Evolutionary conservation across 2,329 filamentous ascomycete species (phyloP).

Genomic region (Cladobotryum protrusum): DNA sequence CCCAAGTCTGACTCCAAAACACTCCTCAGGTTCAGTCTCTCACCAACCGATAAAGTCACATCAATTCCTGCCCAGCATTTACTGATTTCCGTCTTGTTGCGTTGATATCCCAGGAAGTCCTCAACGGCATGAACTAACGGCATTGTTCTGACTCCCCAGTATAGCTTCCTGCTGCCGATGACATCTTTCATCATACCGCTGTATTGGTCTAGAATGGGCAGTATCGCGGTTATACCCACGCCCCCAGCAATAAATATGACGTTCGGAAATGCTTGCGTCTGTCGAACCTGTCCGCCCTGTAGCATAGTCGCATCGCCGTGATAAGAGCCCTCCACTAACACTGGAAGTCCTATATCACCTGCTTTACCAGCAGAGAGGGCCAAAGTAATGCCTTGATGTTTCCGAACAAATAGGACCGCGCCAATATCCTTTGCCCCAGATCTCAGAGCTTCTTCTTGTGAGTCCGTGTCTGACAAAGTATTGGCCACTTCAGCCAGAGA

Average conservation of each 20-base stretch:
- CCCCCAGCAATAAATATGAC: conserved; percentile 25
- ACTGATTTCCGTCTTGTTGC: conserved; percentile 6
- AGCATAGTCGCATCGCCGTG: conserved; percentile 12
- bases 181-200: conserved; percentile 4
- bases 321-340: conserved; percentile 19
- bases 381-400: conserved; percentile 8
- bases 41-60: conserved; percentile 17
- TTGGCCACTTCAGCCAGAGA: not conserved
- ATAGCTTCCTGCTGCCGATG: conserved; percentile 16
- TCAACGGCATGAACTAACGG: conserved; percentile 18
- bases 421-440: not conserved
- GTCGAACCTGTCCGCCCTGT: conserved; percentile 11
- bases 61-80: conserved; percentile 14
- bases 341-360: conserved; percentile 12
- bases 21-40: conserved; percentile 14
- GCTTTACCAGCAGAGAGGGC: conserved; percentile 1
- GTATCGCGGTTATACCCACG: conserved; percentile 25
- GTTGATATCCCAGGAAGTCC: conserved; percentile 12
- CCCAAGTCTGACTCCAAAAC: conserved; percentile 14
- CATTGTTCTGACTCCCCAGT: conserved; percentile 17
- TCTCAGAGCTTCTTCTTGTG: too few relatives aligned
- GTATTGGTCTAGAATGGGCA: conserved; percentile 18
- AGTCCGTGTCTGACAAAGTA: too few relatives aligned
- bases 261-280: conserved; percentile 17
- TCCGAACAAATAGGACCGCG: conserved; percentile 6